Conservation (phyloP, 495 filamentous ascomycete species). For the Chlorociboria aeruginascens region DNA sequence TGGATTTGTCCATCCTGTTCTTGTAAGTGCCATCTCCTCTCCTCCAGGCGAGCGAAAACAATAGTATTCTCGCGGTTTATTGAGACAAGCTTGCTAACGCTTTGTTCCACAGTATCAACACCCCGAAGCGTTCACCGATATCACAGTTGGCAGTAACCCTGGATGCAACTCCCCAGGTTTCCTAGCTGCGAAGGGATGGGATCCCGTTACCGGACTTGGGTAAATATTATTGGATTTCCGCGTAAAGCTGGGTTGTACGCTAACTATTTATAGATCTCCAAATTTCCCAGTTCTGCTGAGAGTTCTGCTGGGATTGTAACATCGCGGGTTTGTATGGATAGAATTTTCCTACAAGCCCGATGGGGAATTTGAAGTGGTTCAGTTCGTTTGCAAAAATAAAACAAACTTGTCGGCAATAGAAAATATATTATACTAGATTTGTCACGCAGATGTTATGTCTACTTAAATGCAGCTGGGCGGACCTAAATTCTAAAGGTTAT, state of each 20-base stretch:
- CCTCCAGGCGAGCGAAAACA: not conserved
- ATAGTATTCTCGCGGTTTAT: not conserved
- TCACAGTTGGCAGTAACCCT: slow-evolving; percentile 33
- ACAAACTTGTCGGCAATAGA: no score
- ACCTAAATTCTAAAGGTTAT: no score
- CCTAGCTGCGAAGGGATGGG: slow-evolving; percentile 33
- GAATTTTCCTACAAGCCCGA: no score
- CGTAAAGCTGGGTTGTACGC: not conserved
- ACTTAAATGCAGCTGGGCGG: no score
- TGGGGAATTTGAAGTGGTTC: no score
- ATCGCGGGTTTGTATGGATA: no score
- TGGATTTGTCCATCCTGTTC: slow-evolving; percentile 42
- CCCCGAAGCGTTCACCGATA: slow-evolving; percentile 32
- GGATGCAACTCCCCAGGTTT: slow-evolving; percentile 38
- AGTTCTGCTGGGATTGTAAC: slow-evolving; percentile 14
- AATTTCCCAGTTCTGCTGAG: slow-evolving; percentile 16
- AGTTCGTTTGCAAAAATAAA: no score
- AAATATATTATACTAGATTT: no score
- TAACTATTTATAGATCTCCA: slow-evolving; percentile 10
- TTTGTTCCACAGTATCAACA: slow-evolving; percentile 20
- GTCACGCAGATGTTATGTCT: no score
- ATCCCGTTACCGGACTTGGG: slow-evolving; percentile 38
- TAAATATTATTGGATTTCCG: slow-evolving; percentile 1
- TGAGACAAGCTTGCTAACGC: not conserved
- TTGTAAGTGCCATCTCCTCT: slow-evolving; percentile 11